Evolutionary conservation across 331 rosid genomes (phyloP).

Genomic region (Malus hybrid): DNA sequence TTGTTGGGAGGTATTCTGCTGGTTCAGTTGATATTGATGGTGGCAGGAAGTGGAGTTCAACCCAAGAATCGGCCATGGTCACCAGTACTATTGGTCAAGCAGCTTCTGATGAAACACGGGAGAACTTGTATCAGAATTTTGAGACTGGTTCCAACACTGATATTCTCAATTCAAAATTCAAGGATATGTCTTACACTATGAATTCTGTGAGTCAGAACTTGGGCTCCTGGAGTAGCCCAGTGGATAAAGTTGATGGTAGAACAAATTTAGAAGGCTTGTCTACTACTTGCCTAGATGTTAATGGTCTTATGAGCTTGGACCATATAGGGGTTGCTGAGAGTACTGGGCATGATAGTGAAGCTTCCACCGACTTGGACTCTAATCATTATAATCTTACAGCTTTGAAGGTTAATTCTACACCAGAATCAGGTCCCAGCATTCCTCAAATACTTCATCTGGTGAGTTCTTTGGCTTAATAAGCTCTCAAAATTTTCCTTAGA

Average conservation of each 20-base stretch:
- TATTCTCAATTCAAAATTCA: constrained; percentile 38
- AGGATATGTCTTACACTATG: constrained; percentile 37
- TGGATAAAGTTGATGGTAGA: constrained; percentile 41
- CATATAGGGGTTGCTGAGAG: constrained; percentile 43
- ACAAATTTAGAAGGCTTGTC: constrained; percentile 52
- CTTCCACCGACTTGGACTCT: constrained; percentile 42
- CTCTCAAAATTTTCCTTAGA: not conserved
- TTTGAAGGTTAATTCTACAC: constrained; percentile 34
- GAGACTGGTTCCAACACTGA: constrained; percentile 49
- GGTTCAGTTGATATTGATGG: constrained; percentile 79
- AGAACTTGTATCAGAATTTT: constrained; percentile 41
- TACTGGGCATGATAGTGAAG: constrained; percentile 36
- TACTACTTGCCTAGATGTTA: constrained; percentile 42
- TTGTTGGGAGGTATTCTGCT: constrained; percentile 78
- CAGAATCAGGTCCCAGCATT: constrained; percentile 75
- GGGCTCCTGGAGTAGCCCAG: constrained; percentile 43
- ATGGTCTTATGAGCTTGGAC: constrained; percentile 41
- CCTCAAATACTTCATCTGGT: constrained; percentile 94
- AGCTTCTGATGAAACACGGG: constrained; percentile 55
- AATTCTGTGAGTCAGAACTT: constrained; percentile 41
- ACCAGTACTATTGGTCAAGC: constrained; percentile 49
- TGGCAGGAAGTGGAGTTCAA: constrained; percentile 90
- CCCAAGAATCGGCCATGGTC: constrained; percentile 59
- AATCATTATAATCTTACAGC: constrained; percentile 39
- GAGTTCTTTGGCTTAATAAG: constrained; percentile 30